Conservation (phyloP, 257 asterid genomes). For the Salvia splendens region DNA sequence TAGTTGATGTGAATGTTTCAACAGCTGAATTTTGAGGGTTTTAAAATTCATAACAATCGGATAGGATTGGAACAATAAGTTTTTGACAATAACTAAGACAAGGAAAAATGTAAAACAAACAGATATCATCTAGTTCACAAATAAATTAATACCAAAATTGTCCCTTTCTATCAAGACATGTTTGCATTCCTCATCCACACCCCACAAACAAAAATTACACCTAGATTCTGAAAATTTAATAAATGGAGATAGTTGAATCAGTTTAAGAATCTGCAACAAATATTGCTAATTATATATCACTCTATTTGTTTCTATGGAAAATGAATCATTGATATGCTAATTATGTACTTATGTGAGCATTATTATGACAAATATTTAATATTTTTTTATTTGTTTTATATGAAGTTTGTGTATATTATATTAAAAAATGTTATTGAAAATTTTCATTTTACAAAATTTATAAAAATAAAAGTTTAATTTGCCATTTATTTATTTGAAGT, state of each 20-base stretch:
- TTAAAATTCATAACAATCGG: slow-evolving; percentile 20
- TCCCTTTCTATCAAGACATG: slow-evolving; percentile 29
- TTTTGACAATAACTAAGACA: slow-evolving; percentile 56
- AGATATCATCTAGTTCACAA: slow-evolving; percentile 5
- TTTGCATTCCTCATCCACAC: background rate
- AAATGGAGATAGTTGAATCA: background rate
- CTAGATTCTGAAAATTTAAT: background rate
- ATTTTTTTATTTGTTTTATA: no score
- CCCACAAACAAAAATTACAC: no score
- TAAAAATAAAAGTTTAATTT: no score
- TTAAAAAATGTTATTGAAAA: no score
- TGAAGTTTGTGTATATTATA: no score
- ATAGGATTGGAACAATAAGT: slow-evolving; percentile 42
- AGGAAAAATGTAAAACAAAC: background rate
- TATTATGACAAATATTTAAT: no score
- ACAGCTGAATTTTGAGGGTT: background rate
- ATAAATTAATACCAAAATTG: slow-evolving; percentile 29
- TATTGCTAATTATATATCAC: no score
- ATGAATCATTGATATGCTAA: no score
- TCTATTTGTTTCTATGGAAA: no score
- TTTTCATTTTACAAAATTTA: no score
- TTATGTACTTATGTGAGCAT: no score
- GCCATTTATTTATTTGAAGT: no score
- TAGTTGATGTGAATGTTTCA: slow-evolving; percentile 9
- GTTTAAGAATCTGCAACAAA: background rate